A percentile compares a stretch with the other conserved stretches of the same genome.
Evolutionary conservation across 2,329 filamentous ascomycete genomes (phyloP).

Genomic region (Fusarium marasasianum): DNA sequence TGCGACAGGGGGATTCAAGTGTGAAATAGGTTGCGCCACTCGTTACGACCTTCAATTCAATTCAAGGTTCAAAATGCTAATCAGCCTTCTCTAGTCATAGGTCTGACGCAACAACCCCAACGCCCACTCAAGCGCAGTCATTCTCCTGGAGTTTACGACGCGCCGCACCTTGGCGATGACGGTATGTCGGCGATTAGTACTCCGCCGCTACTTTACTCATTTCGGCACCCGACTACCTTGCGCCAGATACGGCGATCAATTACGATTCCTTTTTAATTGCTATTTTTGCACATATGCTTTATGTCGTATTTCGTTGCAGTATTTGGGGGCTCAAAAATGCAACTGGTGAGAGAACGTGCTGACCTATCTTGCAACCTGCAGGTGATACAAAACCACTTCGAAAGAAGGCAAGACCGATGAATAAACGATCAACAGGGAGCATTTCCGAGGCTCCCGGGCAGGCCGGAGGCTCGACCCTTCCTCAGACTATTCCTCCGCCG

Average conservation of each 20-base stretch:
- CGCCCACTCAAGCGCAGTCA: slow-evolving; percentile 83
- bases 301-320: slow-evolving; percentile 43
- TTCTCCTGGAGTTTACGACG: slow-evolving; percentile 74
- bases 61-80: slow-evolving; percentile 41
- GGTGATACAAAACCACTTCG: slow-evolving; percentile 59
- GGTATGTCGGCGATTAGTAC: slow-evolving; percentile 68
- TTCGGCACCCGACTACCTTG: slow-evolving; percentile 38
- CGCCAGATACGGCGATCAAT: slow-evolving; percentile 19
- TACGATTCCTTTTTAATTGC: slow-evolving; percentile 24
- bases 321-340: neutral
- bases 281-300: slow-evolving; percentile 45
- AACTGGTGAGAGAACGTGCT: slow-evolving; percentile 18
- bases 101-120: slow-evolving; percentile 61
- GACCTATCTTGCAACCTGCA: slow-evolving; percentile 47
- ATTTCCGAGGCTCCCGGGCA: slow-evolving; percentile 67
- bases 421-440: slow-evolving; percentile 61
- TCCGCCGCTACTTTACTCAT: slow-evolving; percentile 49
- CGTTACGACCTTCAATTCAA: neutral
- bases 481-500: slow-evolving; percentile 56
- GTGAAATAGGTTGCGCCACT: slow-evolving; percentile 13
- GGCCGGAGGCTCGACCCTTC: slow-evolving; percentile 56
- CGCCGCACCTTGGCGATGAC: slow-evolving; percentile 67
- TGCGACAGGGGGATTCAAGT: neutral
- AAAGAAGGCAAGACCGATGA: slow-evolving; percentile 71
- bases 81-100: slow-evolving; percentile 46